Evolutionary conservation across 768 basidiomycete species (phyloP).

Genomic region (Tephrocybe sp.): DNA sequence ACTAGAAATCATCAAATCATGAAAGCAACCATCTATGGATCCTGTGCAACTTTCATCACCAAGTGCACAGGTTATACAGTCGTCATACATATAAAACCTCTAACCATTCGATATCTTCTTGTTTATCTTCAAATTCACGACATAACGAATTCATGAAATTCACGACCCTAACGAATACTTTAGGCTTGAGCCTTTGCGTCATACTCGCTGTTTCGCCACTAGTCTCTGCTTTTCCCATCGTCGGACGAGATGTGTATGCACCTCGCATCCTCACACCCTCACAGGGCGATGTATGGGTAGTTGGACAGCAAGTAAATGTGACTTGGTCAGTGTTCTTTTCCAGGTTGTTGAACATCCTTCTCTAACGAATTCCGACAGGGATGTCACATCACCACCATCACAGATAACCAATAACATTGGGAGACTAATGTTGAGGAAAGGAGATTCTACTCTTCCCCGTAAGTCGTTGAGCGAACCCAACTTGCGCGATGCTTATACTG

Average conservation of each 20-base stretch:
- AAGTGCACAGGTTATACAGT: background rate
- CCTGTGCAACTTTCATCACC: no score
- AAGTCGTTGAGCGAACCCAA: background rate
- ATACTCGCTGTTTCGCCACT: conserved; percentile 4
- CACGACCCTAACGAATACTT: background rate
- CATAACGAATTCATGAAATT: background rate
- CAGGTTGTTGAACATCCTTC: background rate
- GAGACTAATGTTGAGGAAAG: conserved; percentile 23
- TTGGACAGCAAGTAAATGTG: conserved; percentile 30
- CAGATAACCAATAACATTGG: conserved; percentile 30
- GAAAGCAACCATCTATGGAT: no score
- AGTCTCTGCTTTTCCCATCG: background rate
- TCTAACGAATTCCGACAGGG: conserved; percentile 20
- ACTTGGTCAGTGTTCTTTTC: conserved; percentile 27
- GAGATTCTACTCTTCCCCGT: conserved; percentile 22
- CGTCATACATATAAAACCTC: background rate
- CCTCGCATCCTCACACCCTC: conserved; percentile 31
- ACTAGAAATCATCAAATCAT: no score
- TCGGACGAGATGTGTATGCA: conserved; percentile 34
- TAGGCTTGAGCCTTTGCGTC: background rate
- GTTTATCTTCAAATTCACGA: background rate
- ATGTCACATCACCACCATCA: conserved; percentile 21
- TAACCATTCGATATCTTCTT: background rate
- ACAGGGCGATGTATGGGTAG: conserved; percentile 27
- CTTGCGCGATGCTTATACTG: background rate